Evolutionary conservation across 768 basidiomycete genomes (phyloP), one percentile per base, ranked within the genome.

Genomic region (Tubosaeta brunneosetosa): DNA sequence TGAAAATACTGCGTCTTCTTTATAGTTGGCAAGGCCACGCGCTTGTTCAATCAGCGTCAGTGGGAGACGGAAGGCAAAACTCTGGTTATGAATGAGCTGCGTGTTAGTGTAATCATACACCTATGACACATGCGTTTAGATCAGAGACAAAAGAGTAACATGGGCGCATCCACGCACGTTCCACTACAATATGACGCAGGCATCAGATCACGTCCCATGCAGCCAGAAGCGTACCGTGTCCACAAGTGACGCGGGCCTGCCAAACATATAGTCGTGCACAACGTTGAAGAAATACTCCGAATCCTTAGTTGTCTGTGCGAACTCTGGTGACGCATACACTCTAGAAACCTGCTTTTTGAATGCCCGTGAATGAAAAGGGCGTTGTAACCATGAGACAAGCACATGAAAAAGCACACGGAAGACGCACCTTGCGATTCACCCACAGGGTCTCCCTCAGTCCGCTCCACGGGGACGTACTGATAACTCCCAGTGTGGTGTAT

Each of bases 391-490:
- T 49, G 7, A 45, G 36, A 19, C 12, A 2, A 38, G 60, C 76
- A 80, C 51, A 77, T 78, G 69, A 76, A 77, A 66, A 11, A 41
- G 45, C 22, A 13, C 43, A 33, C 36, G 57, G 13, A 26, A 8
- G 9, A 13, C 73, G 48, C 56, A 82, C 79, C 22, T 80, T 77
- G 66, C 83, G 84, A 53, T 77, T 72, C 7, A 78, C 79, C 88
- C 87, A 92, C 49, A 84, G 84, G 82, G 66, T 90, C 87, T 55
- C 87, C 85, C 17, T 38, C 37, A 10, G 37, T 51, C 58, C 56
- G 44, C 66, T 90, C 88, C 46, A 93, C 86, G 29, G 90, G 88
- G 50, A 93, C 80, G 59, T 93, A 94, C 71, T 91, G 89, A 70
- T 92, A 94, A 1, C 88, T 88, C 8, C 83, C 82, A n/a, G n/a